Conservation (phyloP, 2,329 filamentous ascomycete species). For the Penicillium crustosum region DNA sequence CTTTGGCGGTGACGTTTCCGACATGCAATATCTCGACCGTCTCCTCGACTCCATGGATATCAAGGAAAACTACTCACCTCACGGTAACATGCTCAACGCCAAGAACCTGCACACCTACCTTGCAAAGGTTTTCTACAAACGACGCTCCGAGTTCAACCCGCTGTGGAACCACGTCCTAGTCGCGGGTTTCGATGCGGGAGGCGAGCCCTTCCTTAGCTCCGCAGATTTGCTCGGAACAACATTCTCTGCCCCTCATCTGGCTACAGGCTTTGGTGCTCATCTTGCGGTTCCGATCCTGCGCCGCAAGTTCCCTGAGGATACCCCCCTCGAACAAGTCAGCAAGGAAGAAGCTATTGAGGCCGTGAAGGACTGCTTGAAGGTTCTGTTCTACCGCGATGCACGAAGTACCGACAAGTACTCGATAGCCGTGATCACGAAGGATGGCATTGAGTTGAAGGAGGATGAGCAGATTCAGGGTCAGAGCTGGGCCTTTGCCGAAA, state of each 20-base stretch:
- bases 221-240: conserved; percentile 92
- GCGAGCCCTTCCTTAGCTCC: conserved; percentile 83
- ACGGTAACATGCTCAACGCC: conserved; percentile 67
- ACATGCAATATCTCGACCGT: conserved; percentile 98
- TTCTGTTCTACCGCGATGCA: conserved; percentile 94
- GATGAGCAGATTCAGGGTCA: conserved; percentile 87
- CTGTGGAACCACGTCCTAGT: conserved; percentile 96
- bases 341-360: conserved; percentile 77
- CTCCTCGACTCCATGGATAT: conserved; percentile 84
- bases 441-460: conserved; percentile 81
- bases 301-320: conserved; percentile 79
- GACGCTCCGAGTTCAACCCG: conserved; percentile 92
- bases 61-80: conserved; percentile 75
- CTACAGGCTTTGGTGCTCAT: conserved; percentile 91
- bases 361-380: conserved; percentile 95
- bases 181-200: conserved; percentile 77
- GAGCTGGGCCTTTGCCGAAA: conserved; percentile 97
- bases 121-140: conserved; percentile 91
- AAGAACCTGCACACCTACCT: conserved; percentile 97
- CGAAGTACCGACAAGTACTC: conserved; percentile 89
- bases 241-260: conserved; percentile 81
- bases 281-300: conserved; percentile 91
- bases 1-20: conserved; percentile 94
- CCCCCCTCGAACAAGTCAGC: conserved; percentile 66
- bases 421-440: conserved; percentile 83